Percentiles rank a stretch among this genome's conserved stretches.
These are phyloP conservation scores for Gryganskiella cystojenkinii DNA, from an alignment of 192 early-diverging fungal species.

Conservation along the genomic window DNA sequence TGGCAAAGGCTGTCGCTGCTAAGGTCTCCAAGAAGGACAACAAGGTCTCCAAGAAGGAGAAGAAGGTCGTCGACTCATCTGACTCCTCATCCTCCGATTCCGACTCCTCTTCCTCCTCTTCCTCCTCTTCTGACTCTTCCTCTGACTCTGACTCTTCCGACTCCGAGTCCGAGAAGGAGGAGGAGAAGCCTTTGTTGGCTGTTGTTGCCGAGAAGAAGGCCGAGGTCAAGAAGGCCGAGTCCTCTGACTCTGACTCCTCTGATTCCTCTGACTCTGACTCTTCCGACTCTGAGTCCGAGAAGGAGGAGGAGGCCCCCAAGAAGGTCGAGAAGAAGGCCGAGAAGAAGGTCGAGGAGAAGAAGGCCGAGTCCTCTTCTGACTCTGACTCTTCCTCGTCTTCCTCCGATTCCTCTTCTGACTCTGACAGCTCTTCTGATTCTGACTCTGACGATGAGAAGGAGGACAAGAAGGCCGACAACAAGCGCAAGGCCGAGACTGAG, in stretches of 20 bases:
- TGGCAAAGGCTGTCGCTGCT: constrained; percentile 50
- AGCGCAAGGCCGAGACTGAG: constrained; percentile 59
- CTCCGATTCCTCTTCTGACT: constrained; percentile 35
- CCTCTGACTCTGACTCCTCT: not conserved
- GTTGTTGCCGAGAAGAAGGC: no score
- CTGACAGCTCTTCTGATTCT: constrained; percentile 55
- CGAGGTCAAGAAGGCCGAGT: constrained; percentile 29
- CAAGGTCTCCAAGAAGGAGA: constrained; percentile 65
- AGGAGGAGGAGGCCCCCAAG: constrained; percentile 33
- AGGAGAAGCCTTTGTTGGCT: no score
- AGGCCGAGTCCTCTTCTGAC: constrained; percentile 36
- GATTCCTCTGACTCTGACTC: constrained; percentile 45
- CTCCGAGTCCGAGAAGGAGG: constrained; percentile 54
- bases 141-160: constrained; percentile 51
- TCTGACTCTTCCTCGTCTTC: constrained; percentile 35
- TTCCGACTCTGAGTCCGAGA: constrained; percentile 26
- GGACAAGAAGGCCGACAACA: constrained; percentile 52
- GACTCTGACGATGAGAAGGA: constrained; percentile 38
- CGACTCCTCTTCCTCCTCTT: constrained; percentile 45
- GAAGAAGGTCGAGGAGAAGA: constrained; percentile 39
- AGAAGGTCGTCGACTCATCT: constrained; percentile 58
- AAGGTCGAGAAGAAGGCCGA: constrained; percentile 37
- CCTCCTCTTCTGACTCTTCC: constrained; percentile 51
- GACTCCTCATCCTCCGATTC: constrained; percentile 34
- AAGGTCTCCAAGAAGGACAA: constrained; percentile 59